phyloP scores from a whole-genome alignment of 305 asterid species.

The Plantago lanceolata region DNA sequence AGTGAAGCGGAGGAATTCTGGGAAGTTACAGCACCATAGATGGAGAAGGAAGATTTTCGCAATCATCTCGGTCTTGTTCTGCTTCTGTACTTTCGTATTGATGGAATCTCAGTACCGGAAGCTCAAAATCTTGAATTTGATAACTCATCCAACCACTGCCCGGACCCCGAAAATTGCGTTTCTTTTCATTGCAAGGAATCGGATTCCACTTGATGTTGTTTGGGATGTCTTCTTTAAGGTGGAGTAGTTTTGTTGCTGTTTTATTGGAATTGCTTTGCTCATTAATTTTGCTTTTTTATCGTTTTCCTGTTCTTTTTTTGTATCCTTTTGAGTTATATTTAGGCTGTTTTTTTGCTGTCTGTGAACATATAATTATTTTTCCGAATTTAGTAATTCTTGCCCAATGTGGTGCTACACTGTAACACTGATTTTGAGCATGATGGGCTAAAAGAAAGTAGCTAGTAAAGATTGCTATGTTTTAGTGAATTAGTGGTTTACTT shows the following conservation, averaged over 20 bases:
- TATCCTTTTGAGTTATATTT: not conserved
- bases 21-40: slow-evolving; percentile 57
- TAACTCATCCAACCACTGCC: slow-evolving; percentile 35
- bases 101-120: slow-evolving; percentile 63
- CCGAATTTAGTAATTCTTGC: slow-evolving; percentile 5
- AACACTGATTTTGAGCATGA: no score
- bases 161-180: slow-evolving; percentile 74
- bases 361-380: slow-evolving; percentile 13
- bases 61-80: slow-evolving; percentile 44
- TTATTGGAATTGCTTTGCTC: slow-evolving; percentile 18
- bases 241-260: slow-evolving; percentile 30
- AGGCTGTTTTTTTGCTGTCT: slow-evolving; percentile 17
- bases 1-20: slow-evolving; percentile 71
- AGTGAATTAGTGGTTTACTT: slow-evolving; percentile 15
- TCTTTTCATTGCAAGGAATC: slow-evolving; percentile 85
- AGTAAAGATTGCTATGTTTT: not conserved
- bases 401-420: no score
- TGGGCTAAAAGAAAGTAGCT: not conserved
- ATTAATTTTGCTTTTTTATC: slow-evolving; percentile 6
- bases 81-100: slow-evolving; percentile 51
- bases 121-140: slow-evolving; percentile 42
- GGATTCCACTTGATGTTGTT: slow-evolving; percentile 74
- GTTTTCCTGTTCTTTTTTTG: slow-evolving; percentile 10
- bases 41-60: slow-evolving; percentile 66
- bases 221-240: slow-evolving; percentile 95